Evolutionary conservation across 1,284 basidiomycete genomes (phyloP).

Genomic region (Pulchroboletus neoregius): DNA sequence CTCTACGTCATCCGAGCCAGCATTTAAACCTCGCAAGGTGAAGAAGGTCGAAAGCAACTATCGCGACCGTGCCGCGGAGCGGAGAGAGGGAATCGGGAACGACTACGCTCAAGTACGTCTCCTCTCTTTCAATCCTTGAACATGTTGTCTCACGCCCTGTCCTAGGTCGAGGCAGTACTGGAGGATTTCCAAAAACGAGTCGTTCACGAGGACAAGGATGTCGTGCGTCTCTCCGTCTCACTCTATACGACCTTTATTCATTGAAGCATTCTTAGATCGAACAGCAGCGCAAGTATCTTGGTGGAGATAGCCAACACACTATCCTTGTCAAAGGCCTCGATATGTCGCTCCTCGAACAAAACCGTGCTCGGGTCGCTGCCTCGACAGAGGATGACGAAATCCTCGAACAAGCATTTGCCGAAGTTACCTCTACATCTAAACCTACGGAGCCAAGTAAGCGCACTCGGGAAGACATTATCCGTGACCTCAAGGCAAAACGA

Average conservation of each 20-base stretch:
- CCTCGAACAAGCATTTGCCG: conserved; percentile 69
- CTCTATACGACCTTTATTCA: background rate
- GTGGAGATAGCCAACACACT: conserved; percentile 84
- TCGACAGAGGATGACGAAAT: conserved; percentile 63
- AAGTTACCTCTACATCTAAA: conserved; percentile 30
- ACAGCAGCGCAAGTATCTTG: conserved; percentile 74
- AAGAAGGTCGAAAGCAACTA: conserved; percentile 59
- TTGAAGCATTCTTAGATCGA: conserved; percentile 52
- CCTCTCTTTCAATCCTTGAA: background rate
- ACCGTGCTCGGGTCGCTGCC: conserved; percentile 60
- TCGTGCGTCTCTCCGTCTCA: conserved; percentile 38
- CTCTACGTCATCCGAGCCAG: conserved; percentile 44
- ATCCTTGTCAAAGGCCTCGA: conserved; percentile 91
- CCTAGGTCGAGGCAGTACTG: conserved; percentile 72
- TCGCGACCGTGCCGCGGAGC: conserved; percentile 67
- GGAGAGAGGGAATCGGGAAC: conserved; percentile 55
- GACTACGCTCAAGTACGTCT: conserved; percentile 61
- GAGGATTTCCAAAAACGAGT: conserved; percentile 74
- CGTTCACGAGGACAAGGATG: conserved; percentile 53
- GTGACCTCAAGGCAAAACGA: conserved; percentile 67
- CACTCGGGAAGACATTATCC: conserved; percentile 68
- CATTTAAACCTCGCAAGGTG: conserved; percentile 74
- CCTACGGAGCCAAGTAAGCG: conserved; percentile 51
- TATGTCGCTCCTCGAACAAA: conserved; percentile 78
- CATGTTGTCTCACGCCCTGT: conserved; percentile 6